These are phyloP conservation scores for Picea sitchensis DNA, from an alignment of 75 land plant species.

Conservation along the genomic window DNA sequence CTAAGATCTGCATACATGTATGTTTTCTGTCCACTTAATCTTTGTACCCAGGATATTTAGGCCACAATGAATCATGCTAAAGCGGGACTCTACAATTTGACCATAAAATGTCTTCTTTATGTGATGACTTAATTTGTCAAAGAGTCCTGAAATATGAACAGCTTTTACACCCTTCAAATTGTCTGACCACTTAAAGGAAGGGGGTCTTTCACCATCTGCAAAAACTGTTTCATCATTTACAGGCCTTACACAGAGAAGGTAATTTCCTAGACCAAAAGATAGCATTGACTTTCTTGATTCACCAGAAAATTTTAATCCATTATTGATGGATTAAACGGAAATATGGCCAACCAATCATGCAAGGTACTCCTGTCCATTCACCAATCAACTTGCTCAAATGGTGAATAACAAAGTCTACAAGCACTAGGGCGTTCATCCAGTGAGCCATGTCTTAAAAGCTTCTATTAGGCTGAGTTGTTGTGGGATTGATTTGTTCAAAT, in stretches of 20 bases:
- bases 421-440: too few species aligned
- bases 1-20: constrained; percentile 66
- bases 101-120: constrained; percentile 55
- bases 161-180: constrained; percentile 84
- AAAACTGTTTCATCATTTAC: constrained; percentile 11
- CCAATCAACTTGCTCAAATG: too few species aligned
- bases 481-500: too few species aligned
- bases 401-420: too few species aligned
- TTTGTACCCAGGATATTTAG: constrained; percentile 13
- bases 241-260: constrained; percentile 77
- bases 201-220: constrained; percentile 1
- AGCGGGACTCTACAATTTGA: constrained; percentile 33
- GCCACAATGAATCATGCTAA: constrained; percentile 50
- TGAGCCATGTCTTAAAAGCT: too few species aligned
- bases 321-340: constrained; percentile 6
- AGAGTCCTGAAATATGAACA: constrained; percentile 57
- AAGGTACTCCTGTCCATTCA: too few species aligned
- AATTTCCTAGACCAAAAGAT: constrained; percentile 83
- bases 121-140: constrained; percentile 68
- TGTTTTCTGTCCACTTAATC: constrained; percentile 34
- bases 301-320: constrained; percentile 69
- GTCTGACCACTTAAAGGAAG: constrained; percentile 79
- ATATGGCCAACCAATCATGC: too few species aligned
- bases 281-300: constrained; percentile 62
- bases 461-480: too few species aligned